Percentiles rank a stretch among this genome's conserved stretches.
phyloP scores from a whole-genome alignment of 1,139 yeast species.

The Debaryomyces sp. region DNA sequence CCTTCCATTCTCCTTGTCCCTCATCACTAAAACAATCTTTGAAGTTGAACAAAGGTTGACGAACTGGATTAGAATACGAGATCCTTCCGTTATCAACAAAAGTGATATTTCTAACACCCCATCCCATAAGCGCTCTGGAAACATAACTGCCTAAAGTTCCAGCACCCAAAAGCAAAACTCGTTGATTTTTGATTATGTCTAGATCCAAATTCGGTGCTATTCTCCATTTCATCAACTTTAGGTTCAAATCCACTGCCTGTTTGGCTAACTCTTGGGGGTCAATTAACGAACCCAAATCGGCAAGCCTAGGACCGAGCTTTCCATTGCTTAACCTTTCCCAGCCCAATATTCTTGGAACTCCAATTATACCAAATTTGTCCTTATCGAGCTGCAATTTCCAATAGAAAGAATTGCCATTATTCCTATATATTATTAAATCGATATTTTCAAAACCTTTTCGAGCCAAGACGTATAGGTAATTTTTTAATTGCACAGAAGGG shows the following conservation, averaged over 20 bases:
- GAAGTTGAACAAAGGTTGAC: constrained; percentile 85
- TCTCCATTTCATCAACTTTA: constrained; percentile 96
- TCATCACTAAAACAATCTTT: constrained; percentile 69
- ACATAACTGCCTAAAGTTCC: constrained; percentile 96
- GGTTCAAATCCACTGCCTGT: constrained; percentile 88
- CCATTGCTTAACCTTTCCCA: constrained; percentile 87
- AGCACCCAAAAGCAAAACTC: constrained; percentile 83
- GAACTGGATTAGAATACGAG: constrained; percentile 91
- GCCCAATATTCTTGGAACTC: constrained; percentile 57
- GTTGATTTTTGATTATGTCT: constrained; percentile 59
- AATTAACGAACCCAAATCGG: constrained; percentile 78
- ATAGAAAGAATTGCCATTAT: constrained; percentile 28
- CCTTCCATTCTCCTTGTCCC: constrained; percentile 67
- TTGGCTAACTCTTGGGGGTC: constrained; percentile 82
- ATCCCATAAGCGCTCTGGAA: constrained; percentile 80
- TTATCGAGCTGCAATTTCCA: constrained; percentile 22
- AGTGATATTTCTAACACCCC: constrained; percentile 89
- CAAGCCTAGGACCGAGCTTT: constrained; percentile 76
- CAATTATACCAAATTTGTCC: constrained; percentile 11
- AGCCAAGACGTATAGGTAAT: constrained; percentile 61
- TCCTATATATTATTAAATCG: constrained; percentile 39
- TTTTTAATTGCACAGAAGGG: constrained; percentile 68
- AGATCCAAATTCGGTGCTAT: constrained; percentile 80
- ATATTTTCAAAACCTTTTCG: constrained; percentile 38
- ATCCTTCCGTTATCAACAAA: constrained; percentile 89